Evolutionary conservation across 352 stramenopile genomes (phyloP).

Genomic region (Poterioochromonas sp.): DNA sequence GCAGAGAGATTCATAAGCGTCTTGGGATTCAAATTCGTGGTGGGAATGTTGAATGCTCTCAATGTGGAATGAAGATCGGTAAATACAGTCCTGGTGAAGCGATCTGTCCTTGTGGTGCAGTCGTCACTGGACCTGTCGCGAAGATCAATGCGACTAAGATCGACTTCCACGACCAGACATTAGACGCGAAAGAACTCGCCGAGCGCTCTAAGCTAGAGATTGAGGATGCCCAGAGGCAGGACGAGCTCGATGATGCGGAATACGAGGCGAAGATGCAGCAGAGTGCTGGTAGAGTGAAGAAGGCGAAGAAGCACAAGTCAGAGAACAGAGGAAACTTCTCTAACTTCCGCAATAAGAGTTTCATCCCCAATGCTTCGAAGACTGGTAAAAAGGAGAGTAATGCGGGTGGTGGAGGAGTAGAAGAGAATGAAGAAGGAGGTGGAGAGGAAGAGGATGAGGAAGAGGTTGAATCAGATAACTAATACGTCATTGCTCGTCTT

Average conservation of each 20-base stretch:
- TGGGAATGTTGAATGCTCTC: not conserved
- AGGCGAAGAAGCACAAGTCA: conserved; percentile 15
- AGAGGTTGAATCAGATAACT: no score
- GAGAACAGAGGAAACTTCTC: conserved; percentile 27
- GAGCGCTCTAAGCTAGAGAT: not conserved
- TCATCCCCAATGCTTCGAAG: conserved; percentile 25
- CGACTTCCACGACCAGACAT: not conserved
- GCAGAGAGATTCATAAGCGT: not conserved
- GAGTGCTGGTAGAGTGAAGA: not conserved
- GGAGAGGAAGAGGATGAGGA: no score
- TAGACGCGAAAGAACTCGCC: not conserved
- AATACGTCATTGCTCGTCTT: no score
- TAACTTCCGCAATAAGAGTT: conserved; percentile 18
- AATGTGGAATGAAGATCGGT: conserved; percentile 2
- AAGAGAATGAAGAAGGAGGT: no score
- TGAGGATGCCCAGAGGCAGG: not conserved
- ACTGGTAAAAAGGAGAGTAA: not conserved
- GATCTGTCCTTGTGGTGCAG: conserved; percentile 8
- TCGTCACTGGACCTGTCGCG: not conserved
- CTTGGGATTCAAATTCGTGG: not conserved
- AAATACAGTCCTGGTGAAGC: not conserved
- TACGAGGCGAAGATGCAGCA: not conserved
- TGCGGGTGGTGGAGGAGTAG: no score
- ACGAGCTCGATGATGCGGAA: not conserved
- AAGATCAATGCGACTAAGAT: conserved; percentile 2